These are phyloP conservation scores for Fraxinus floribunda DNA, from an alignment of 305 asterid genomes.

Conservation along the genomic window DNA sequence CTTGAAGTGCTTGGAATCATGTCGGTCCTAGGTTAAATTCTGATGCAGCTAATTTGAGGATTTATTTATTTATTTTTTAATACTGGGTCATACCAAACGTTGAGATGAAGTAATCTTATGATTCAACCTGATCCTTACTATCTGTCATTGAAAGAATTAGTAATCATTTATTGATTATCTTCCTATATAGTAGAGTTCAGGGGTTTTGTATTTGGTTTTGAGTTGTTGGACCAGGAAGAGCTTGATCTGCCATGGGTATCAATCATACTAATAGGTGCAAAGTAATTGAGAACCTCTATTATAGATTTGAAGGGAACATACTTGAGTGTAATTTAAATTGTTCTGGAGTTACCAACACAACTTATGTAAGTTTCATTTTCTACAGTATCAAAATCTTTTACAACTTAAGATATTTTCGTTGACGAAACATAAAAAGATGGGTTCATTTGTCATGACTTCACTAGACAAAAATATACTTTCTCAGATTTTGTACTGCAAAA, in stretches of 20 bases:
- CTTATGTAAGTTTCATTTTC: not conserved
- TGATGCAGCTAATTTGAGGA: not conserved
- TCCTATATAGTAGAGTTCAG: not conserved
- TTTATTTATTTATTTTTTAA: not conserved
- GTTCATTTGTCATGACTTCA: not conserved
- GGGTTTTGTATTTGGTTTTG: not conserved
- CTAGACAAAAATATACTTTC: not conserved
- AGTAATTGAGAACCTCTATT: not conserved
- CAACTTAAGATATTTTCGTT: not conserved
- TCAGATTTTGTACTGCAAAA: not conserved
- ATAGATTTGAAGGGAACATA: not conserved
- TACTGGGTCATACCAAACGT: not conserved
- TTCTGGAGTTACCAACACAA: not conserved
- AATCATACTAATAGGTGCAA: not conserved
- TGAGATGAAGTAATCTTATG: not conserved
- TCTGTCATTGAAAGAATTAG: not conserved
- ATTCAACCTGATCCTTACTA: not conserved
- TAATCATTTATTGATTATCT: not conserved
- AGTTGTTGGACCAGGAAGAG: not conserved
- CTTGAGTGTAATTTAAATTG: not conserved
- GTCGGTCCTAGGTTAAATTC: not conserved
- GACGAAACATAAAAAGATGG: not conserved
- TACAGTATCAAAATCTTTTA: not conserved
- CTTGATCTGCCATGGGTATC: not conserved
- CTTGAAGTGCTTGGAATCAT: not conserved